Evolutionary conservation across 2,329 filamentous ascomycete genomes (phyloP), one percentile per base, ranked within the genome.

Genomic region (Fusarium pilosicola): DNA sequence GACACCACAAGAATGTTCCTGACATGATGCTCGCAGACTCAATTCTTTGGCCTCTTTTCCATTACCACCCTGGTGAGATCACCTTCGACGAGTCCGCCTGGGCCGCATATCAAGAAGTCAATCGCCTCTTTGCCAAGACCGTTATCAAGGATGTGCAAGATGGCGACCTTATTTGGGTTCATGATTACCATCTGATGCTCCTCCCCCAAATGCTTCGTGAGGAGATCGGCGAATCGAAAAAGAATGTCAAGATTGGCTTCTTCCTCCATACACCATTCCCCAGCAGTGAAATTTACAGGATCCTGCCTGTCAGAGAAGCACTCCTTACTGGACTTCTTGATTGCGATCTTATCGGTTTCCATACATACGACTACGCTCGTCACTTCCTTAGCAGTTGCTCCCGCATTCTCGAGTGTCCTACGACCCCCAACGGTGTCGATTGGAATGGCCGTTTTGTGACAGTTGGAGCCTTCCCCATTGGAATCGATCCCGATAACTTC

Each of bases 151-250:
- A 97, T 78, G 94, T 98, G 17, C 90, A 95, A 81, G 96, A 98
- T 81, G 95, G 95, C 63, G 96, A 99, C 83, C 85, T 98, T 78
- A 93, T 99, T 78, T 99, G 96, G 96, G 94, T 99, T 11, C 96
- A 99, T 82, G 96, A 99, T 83, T 99, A 98, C 85, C 96, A 99
- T 83, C 87, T 98, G 71, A 98, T 98, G 95, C 91, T 99, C 26
- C 89, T 99, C 39, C 96, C 96, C 38, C 91, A 96, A 80, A 97
- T 98, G 95, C 88, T 99, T 67, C 94, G 96, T 71, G 93, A 97
- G 79, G 94, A 97, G 83, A 92, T 98, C 66, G 93, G 93, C 65
- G 83, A 90, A 72, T 89, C 87, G 70, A 94, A 93, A 85, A 94
- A 95, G 85, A 97, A 98, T 76, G 91, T 98, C 84, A 97, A 97